Evolutionary conservation across 495 filamentous ascomycete species (phyloP).

Genomic region (Aspergillus sparsus): DNA sequence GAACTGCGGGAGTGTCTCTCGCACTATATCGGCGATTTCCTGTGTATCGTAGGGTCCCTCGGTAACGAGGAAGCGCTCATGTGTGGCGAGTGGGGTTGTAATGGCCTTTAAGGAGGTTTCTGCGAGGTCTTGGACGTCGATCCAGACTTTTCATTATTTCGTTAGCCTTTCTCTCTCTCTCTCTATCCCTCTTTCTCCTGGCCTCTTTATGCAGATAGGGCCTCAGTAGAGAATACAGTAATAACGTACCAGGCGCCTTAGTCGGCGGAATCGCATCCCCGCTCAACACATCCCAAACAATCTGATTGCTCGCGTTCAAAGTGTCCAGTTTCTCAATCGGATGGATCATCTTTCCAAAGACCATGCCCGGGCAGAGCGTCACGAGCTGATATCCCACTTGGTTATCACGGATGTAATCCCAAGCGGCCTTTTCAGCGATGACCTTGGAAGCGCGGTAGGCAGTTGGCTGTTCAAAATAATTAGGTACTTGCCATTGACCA

Average conservation of each 20-base stretch:
- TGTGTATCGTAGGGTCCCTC: slow-evolving; percentile 34
- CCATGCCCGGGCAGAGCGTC: slow-evolving; percentile 32
- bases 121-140: slow-evolving; percentile 40
- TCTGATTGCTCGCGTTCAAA: slow-evolving; percentile 33
- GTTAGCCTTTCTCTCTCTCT: not conserved
- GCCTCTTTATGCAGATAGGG: not conserved
- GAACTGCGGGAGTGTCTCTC: slow-evolving; percentile 26
- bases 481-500: no score
- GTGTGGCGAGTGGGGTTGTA: slow-evolving; percentile 27
- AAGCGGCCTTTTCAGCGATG: slow-evolving; percentile 36
- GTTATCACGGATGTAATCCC: slow-evolving; percentile 33
- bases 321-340: slow-evolving; percentile 25
- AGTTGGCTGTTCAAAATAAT: slow-evolving; percentile 21
- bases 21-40: slow-evolving; percentile 36
- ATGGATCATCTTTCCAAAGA: slow-evolving; percentile 35
- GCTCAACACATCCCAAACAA: slow-evolving; percentile 32
- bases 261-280: slow-evolving; percentile 12
- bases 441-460: slow-evolving; percentile 42
- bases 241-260: not conserved
- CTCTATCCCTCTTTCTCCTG: not conserved
- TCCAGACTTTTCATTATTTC: slow-evolving; percentile 24
- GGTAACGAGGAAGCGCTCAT: slow-evolving; percentile 39
- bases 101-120: slow-evolving; percentile 33
- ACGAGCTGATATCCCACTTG: slow-evolving; percentile 27
- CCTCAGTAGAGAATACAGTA: not conserved